A percentile compares a stretch with the other conserved stretches of the same genome.
These are phyloP conservation scores for Plasmodium chabaudi DNA, from an alignment of 169 alveolate genomes.

Conservation along the genomic window DNA sequence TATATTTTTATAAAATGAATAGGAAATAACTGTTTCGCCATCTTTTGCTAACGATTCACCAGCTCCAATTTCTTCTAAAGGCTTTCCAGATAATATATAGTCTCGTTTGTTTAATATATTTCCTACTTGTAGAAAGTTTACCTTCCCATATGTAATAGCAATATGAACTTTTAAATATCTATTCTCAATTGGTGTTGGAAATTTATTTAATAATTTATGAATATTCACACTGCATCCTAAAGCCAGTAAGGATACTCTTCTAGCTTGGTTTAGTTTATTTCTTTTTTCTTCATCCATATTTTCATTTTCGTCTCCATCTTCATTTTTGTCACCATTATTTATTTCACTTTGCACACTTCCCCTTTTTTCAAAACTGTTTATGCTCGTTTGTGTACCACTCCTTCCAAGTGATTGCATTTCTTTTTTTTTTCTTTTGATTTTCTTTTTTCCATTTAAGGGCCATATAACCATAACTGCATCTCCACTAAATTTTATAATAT, in stretches of 20 bases:
- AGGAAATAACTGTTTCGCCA: slow-evolving; percentile 86
- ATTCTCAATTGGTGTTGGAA: slow-evolving; percentile 85
- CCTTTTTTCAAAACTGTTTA: background rate
- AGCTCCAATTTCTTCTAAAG: slow-evolving; percentile 85
- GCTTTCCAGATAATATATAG: slow-evolving; percentile 85
- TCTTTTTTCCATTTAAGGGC: slow-evolving; percentile 78
- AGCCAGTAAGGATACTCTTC: slow-evolving; percentile 78
- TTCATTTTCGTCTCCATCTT: background rate
- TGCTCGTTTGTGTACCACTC: background rate
- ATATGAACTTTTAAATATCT: slow-evolving; percentile 84
- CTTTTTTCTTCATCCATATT: background rate
- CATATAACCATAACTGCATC: slow-evolving; percentile 90
- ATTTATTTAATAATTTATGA: slow-evolving; percentile 85
- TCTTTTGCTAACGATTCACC: slow-evolving; percentile 86
- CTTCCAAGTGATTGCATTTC: background rate
- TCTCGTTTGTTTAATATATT: slow-evolving; percentile 86
- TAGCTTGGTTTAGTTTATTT: slow-evolving; percentile 11
- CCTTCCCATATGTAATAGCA: slow-evolving; percentile 86
- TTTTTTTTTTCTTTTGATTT: background rate
- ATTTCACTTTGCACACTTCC: background rate
- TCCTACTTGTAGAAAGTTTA: slow-evolving; percentile 85
- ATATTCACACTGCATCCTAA: slow-evolving; percentile 87
- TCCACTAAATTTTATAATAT: slow-evolving; percentile 91
- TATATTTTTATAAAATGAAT: slow-evolving; percentile 74
- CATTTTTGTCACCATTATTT: too few species aligned